Base-by-base conservation (phyloP, 805 yeast genomes). In the Gaillardinia entomophila region DNA sequence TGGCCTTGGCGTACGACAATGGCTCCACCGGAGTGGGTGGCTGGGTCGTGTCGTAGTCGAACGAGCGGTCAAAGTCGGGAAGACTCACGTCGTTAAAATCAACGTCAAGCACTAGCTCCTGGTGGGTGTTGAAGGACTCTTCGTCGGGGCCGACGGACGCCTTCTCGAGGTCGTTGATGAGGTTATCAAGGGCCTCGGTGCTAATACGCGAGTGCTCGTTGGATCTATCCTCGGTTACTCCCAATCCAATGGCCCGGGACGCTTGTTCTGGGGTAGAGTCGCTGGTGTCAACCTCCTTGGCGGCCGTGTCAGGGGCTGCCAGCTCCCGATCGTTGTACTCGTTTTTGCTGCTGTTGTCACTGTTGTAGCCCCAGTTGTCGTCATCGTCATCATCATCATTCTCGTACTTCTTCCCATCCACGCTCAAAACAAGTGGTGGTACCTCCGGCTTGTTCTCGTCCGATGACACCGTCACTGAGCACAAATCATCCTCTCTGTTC, bases 81-180 rank as follows among this genome's bases (percentile, higher is more conserved):
- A 19, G 22, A 19, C 22, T 19, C 22, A 19, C 10, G 22, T 19
- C 22, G 22, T 19, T 6, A 12, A 10, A 5, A 15, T 26, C 12
- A 6, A 10, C 17, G 13, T n/a, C 18, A 12, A 15, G 14, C 6
- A 26, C 6, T 8, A 10, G 16, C 16, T 26, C 17, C 12, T 12
- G 6, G 27, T 26, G 13, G 10, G 18, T 12, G 17, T 26, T 14
- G 18, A 12, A 10, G 12, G 6, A 4, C 18, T 8, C 14, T 8
- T 15, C 6, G 14, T 12, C 10, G 17, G 6, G 11, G 17, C 27
- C 27, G 16, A 26, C 40, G 47, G 53, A 6, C 88, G 76, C 1
- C 62, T 86, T 40, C 88, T 87, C 24, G 82, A 80, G 43, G 70
- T 87, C 31, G 67, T 87, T 48, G 87, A 87, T 54, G 90, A 80